These are phyloP conservation scores for Peronosclerospora sorghi DNA, from an alignment of 352 stramenopile species.

Conservation along the genomic window DNA sequence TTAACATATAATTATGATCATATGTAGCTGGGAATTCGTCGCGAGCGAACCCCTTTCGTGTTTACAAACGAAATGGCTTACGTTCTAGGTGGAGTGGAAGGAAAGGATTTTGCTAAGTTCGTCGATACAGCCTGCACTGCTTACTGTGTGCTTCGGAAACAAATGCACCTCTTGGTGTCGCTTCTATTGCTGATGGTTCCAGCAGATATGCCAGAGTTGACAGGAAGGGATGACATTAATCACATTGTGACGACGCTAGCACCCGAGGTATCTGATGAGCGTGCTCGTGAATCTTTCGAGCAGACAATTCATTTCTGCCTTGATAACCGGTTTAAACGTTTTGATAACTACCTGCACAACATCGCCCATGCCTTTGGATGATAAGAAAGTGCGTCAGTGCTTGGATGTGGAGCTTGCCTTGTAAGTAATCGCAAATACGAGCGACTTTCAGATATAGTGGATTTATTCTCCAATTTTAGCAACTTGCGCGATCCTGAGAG, in stretches of 20 bases:
- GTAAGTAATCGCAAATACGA: constrained; percentile 16
- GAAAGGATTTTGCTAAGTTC: constrained; percentile 63
- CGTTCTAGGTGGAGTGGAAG: constrained; percentile 67
- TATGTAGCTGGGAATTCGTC: constrained; percentile 57
- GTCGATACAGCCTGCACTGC: constrained; percentile 57
- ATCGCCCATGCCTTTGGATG: constrained; percentile 28
- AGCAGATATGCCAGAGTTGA: constrained; percentile 79
- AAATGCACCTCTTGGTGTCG: constrained; percentile 80
- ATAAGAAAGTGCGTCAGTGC: not conserved
- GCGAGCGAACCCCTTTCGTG: constrained; percentile 80
- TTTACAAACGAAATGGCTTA: constrained; percentile 86
- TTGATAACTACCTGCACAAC: constrained; percentile 82
- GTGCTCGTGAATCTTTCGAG: constrained; percentile 54
- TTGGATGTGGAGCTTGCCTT: constrained; percentile 7
- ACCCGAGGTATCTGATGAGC: constrained; percentile 57
- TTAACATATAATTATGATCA: not conserved
- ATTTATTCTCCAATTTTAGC: constrained; percentile 5
- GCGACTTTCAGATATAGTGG: constrained; percentile 4
- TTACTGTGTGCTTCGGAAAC: constrained; percentile 71
- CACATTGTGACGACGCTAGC: constrained; percentile 69
- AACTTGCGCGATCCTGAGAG: not conserved
- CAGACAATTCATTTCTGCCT: constrained; percentile 76
- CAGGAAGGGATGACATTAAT: constrained; percentile 75
- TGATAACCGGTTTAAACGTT: constrained; percentile 77
- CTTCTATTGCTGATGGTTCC: constrained; percentile 80